Conservation (phyloP, 2,329 filamentous ascomycete species). For the Exophiala spinifera region DNA sequence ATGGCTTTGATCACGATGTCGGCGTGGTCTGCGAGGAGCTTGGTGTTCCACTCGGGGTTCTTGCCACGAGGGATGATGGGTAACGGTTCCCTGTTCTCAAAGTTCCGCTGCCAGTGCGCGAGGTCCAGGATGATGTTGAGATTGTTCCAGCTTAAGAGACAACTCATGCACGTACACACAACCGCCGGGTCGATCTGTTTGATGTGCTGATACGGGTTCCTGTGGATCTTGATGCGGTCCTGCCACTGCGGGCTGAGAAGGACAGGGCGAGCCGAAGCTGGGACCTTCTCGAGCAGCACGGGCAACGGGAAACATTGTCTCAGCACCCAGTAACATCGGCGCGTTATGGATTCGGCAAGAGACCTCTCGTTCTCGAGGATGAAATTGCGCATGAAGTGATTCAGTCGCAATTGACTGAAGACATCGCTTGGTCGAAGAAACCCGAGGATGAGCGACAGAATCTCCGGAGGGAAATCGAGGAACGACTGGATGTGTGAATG, state of each 20-base stretch:
- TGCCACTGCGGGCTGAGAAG: constrained; percentile 24
- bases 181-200: constrained; percentile 21
- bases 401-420: constrained; percentile 19
- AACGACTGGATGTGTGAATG: constrained; percentile 21
- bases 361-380: constrained; percentile 23
- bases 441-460: constrained; percentile 20
- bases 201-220: constrained; percentile 28
- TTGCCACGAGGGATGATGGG: constrained; percentile 26
- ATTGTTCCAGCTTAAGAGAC: constrained; percentile 30
- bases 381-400: constrained; percentile 16
- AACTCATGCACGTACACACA: constrained; percentile 29
- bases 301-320: constrained; percentile 27
- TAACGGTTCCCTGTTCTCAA: constrained; percentile 27
- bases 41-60: constrained; percentile 26
- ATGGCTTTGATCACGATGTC: constrained; percentile 24
- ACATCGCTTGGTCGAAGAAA: constrained; percentile 22
- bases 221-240: constrained; percentile 24
- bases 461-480: constrained; percentile 26
- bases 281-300: constrained; percentile 18
- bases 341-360: constrained; percentile 20
- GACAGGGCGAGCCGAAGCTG: constrained; percentile 15
- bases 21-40: constrained; percentile 23
- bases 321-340: constrained; percentile 25
- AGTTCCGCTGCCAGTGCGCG: constrained; percentile 27
- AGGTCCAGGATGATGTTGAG: constrained; percentile 28